Base-by-base conservation (phyloP, 495 filamentous ascomycete species). In the Daldinia childiae region DNA sequence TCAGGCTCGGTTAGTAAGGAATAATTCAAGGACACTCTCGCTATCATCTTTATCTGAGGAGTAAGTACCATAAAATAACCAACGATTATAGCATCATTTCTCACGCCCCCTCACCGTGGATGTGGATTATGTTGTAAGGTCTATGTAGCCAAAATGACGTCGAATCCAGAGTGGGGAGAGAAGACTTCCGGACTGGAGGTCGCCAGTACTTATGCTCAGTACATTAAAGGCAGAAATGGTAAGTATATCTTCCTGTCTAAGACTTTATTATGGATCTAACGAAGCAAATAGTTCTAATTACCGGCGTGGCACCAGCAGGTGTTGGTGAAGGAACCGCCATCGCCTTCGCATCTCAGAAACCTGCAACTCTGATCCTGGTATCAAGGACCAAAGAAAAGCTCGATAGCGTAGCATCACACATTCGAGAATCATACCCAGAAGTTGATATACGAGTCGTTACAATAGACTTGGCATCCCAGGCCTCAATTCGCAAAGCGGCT, bases 301-400 rank as follows among this genome's bases (percentile, higher is more conserved):
- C 85, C 0, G 85, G 87, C 4, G 80, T 89, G 34, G 82, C 83
- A 38, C 85, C 85, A 21, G 81, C 83, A 21, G 81, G 84, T 19
- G 82, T 89, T 24, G 88, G 87, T 3, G 82, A 83, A 38, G 76
- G 83, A 0, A 86, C 85, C 12, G 86, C 84, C 1, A 39, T 84
- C 1, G 82, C 86, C 12, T 81, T 89, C 39, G 87, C 86, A 11
- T 85, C 84, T 0, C 86, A 89, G 64, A 57, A 67, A 1, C 87
- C 87, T 0, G 71, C 69, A 0, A 79, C 82, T 6, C 76, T 90
- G 2, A 84, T 90, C 60, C 79, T 89, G 9, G 86, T 84, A 3
- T 89, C 87, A 1, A 82, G 87, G 0, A 88, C 85, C 6, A 78
- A 72, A 36, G 56, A 78, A 38, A 86, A 85, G 59, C 76, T 89